These are phyloP conservation scores for Nectriaceae sp. DNA, from an alignment of 2,329 filamentous ascomycete genomes.

Conservation along the genomic window DNA sequence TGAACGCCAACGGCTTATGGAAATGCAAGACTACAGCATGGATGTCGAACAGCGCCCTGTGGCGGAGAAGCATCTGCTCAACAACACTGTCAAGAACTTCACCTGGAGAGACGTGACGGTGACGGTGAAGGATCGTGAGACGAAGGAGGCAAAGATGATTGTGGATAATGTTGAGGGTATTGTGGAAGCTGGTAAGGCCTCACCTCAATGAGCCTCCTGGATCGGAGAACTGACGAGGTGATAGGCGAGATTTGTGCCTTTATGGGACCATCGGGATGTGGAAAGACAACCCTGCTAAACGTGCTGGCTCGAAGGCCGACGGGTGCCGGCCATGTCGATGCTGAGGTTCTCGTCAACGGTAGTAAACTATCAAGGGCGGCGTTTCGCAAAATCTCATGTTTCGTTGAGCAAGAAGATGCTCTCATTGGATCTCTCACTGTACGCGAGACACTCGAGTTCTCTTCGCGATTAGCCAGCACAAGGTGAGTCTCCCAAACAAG, in stretches of 20 bases:
- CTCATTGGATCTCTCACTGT: constrained; percentile 81
- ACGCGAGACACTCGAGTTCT: constrained; percentile 76
- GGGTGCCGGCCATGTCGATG: constrained; percentile 42
- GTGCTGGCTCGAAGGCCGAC: constrained; percentile 62
- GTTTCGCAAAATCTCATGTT: constrained; percentile 69
- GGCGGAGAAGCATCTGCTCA: constrained; percentile 56
- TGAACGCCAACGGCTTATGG: too few species aligned
- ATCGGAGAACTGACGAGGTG: constrained; percentile 24
- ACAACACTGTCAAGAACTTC: constrained; percentile 64
- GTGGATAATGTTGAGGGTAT: constrained; percentile 64
- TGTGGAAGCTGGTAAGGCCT: constrained; percentile 58
- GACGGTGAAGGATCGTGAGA: constrained; percentile 70
- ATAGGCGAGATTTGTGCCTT: constrained; percentile 75
- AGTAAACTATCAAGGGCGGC: constrained; percentile 48
- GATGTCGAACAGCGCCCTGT: constrained; percentile 27
- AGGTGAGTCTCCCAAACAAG: constrained; percentile 39
- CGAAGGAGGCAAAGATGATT: constrained; percentile 63
- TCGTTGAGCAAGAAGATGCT: constrained; percentile 88
- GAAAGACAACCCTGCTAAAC: constrained; percentile 85
- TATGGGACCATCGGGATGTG: constrained; percentile 75
- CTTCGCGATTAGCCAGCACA: constrained; percentile 66
- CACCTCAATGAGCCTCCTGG: background rate
- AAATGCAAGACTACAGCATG: constrained; percentile 8
- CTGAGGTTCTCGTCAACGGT: constrained; percentile 63
- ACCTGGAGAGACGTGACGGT: constrained; percentile 69